phyloP scores from a whole-genome alignment of 257 asterid genomes.

The Solanum stenotomum region DNA sequence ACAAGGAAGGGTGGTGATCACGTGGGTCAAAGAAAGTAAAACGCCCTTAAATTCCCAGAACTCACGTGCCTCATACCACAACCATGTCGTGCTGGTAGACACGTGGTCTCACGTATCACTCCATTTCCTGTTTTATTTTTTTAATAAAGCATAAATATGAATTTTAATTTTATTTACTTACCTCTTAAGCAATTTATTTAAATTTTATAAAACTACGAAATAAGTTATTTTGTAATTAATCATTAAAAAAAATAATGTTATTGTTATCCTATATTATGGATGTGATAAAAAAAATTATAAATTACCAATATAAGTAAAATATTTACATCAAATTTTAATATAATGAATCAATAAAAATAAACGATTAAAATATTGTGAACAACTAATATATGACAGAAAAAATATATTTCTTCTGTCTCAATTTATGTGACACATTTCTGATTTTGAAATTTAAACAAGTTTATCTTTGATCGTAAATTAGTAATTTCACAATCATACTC shows the following conservation, averaged over 20 bases:
- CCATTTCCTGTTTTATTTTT: background rate
- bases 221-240: too few relatives aligned
- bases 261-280: background rate
- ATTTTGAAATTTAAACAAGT: fast-evolving
- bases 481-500: fast-evolving
- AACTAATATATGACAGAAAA: background rate
- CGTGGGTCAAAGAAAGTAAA: slow-evolving; percentile 26
- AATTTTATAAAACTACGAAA: too few relatives aligned
- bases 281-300: background rate
- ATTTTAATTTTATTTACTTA: too few relatives aligned
- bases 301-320: too few relatives aligned
- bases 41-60: slow-evolving; percentile 2
- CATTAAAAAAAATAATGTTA: too few relatives aligned
- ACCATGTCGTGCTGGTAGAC: slow-evolving; percentile 34
- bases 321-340: too few relatives aligned
- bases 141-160: background rate
- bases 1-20: slow-evolving; percentile 50
- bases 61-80: slow-evolving; percentile 37
- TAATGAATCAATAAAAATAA: too few relatives aligned
- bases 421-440: fast-evolving
- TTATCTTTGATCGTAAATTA: too few relatives aligned
- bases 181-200: background rate
- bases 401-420: too few relatives aligned
- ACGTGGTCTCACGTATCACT: slow-evolving; percentile 41
- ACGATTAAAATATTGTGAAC: background rate